Percentiles rank a stretch among this genome's conserved stretches.
Conservation (phyloP, 495 filamentous ascomycete species). For the Chaetomidium leptoderma region DNA sequence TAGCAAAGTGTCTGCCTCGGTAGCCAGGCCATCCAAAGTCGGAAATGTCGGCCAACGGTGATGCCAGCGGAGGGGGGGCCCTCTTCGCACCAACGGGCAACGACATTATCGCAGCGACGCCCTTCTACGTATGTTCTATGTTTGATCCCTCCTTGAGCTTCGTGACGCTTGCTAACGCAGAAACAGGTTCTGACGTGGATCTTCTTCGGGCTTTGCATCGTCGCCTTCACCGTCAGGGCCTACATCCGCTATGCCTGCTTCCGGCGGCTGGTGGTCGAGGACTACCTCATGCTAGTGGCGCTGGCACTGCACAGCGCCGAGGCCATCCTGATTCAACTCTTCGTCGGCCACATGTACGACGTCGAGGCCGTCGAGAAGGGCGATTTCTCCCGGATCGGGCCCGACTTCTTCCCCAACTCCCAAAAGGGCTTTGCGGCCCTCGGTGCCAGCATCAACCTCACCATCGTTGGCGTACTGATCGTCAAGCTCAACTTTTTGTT, state of each 20-base stretch:
- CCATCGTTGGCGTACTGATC: constrained; percentile 8
- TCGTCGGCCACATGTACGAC: constrained; percentile 7
- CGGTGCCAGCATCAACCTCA: background rate
- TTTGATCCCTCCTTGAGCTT: too few relatives aligned
- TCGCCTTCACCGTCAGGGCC: constrained; percentile 10
- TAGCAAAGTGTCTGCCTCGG: too few relatives aligned
- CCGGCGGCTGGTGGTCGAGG: constrained; percentile 16
- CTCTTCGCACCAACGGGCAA: background rate
- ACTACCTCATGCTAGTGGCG: constrained; percentile 20
- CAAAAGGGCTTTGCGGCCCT: constrained; percentile 7
- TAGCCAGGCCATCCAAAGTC: too few relatives aligned
- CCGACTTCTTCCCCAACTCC: constrained; percentile 12
- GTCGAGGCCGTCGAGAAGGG: constrained; percentile 15
- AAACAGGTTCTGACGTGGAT: constrained; percentile 12
- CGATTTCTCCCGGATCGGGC: background rate
- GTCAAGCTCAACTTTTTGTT: constrained; percentile 19
- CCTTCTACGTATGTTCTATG: background rate
- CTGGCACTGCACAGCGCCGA: constrained; percentile 5
- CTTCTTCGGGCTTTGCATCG: constrained; percentile 15
- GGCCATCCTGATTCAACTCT: constrained; percentile 12
- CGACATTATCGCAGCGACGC: background rate
- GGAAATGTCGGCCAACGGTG: background rate
- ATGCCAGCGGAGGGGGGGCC: background rate
- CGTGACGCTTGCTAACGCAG: background rate
- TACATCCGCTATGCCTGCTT: constrained; percentile 22